Conservation (phyloP, 208 protist species). For the Acanthamoeba royreba region DNA sequence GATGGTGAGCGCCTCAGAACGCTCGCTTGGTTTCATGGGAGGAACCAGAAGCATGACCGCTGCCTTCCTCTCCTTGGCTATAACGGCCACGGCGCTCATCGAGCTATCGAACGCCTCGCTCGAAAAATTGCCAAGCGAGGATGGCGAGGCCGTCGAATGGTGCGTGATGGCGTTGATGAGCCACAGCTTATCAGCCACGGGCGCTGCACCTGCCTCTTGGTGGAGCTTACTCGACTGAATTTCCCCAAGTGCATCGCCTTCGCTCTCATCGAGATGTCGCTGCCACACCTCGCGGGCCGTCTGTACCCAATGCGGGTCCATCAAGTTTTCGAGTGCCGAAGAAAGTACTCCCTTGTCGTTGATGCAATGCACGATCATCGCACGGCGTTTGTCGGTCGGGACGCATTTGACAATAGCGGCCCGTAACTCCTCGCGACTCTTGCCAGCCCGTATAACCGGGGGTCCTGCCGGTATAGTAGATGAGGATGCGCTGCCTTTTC, state of each 20-base stretch:
- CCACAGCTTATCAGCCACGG: not conserved
- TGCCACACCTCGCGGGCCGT: not conserved
- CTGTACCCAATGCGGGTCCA: not conserved
- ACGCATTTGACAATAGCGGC: too few species aligned
- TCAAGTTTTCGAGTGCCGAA: not conserved
- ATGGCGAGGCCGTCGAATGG: not conserved
- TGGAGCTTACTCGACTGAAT: not conserved
- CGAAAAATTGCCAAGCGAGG: not conserved
- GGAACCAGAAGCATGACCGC: not conserved
- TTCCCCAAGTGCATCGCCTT: not conserved
- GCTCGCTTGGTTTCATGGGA: not conserved
- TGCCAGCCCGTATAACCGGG: too few species aligned
- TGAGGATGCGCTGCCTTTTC: too few species aligned
- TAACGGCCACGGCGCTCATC: not conserved
- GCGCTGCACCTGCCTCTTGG: too few species aligned
- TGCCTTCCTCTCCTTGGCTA: not conserved
- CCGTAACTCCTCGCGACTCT: too few species aligned
- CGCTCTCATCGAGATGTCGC: not conserved
- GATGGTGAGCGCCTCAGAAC: not conserved
- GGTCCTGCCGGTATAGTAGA: too few species aligned
- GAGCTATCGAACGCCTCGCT: not conserved
- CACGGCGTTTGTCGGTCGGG: not conserved
- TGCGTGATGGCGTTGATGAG: not conserved
- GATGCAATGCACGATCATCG: not conserved
- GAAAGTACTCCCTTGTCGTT: not conserved